A percentile compares a stretch with the other conserved stretches of the same genome.
phyloP scores from a whole-genome alignment of 331 rosid genomes.

The Spiraea crenata region DNA sequence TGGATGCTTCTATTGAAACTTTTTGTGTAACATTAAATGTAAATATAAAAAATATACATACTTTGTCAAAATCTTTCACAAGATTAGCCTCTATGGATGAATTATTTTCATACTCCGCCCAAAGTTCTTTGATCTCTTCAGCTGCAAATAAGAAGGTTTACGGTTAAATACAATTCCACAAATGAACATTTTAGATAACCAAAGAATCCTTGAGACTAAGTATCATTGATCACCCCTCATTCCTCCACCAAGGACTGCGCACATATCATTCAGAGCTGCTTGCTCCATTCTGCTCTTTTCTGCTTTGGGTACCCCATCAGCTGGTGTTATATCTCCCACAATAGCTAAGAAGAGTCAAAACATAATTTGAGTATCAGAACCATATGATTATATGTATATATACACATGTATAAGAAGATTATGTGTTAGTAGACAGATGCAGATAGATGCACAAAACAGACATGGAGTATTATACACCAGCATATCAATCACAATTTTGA shows the following conservation, averaged over 20 bases:
- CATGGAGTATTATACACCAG: not conserved
- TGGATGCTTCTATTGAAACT: not conserved
- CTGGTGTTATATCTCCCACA: slow-evolving; percentile 96
- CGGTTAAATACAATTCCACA: slow-evolving; percentile 17
- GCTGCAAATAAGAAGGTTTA: slow-evolving; percentile 50
- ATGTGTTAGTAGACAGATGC: not conserved
- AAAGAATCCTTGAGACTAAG: slow-evolving; percentile 5
- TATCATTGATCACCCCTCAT: slow-evolving; percentile 59
- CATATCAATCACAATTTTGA: not conserved
- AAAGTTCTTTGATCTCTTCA: slow-evolving; percentile 83
- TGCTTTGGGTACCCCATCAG: slow-evolving; percentile 90
- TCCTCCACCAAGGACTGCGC: slow-evolving; percentile 89
- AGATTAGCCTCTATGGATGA: slow-evolving; percentile 89
- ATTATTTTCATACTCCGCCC: slow-evolving; percentile 86
- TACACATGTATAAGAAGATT: not conserved
- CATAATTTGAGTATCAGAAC: slow-evolving; percentile 21
- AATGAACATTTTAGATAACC: not conserved
- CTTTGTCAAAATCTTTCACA: slow-evolving; percentile 94
- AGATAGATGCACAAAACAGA: not conserved
- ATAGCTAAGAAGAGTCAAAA: slow-evolving; percentile 62
- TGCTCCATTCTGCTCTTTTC: slow-evolving; percentile 88
- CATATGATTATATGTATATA: not conserved
- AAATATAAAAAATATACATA: slow-evolving; percentile 25
- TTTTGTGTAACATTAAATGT: not conserved
- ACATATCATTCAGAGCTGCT: slow-evolving; percentile 80